A percentile compares a stretch with the other conserved stretches of the same genome.
These are phyloP conservation scores for Ganoderma lingzhi DNA, from an alignment of 1,284 basidiomycete genomes.

Conservation along the genomic window DNA sequence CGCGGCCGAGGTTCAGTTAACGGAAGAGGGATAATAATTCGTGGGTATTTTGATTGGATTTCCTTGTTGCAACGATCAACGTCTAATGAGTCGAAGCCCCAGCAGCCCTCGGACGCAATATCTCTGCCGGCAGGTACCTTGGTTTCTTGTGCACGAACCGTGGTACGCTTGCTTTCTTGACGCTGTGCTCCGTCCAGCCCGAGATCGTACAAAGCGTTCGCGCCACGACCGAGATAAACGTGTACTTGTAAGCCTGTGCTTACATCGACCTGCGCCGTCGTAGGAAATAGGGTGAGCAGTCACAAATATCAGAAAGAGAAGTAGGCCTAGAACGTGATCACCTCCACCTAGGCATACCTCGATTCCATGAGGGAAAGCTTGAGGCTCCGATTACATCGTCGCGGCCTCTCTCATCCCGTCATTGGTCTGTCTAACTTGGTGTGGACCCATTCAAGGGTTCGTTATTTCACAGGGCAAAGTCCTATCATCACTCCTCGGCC, in stretches of 20 bases:
- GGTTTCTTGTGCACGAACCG: background rate
- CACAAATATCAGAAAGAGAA: background rate
- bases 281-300: background rate
- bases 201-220: background rate
- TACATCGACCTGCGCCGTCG: background rate
- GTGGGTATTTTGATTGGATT: background rate
- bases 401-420: background rate
- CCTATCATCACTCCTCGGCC: background rate
- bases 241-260: background rate
- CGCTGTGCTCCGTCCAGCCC: background rate
- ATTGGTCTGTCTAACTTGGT: background rate
- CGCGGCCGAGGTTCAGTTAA: background rate
- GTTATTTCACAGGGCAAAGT: background rate
- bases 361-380: background rate
- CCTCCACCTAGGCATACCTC: background rate
- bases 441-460: background rate
- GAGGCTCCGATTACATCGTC: background rate
- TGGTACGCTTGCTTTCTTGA: too few relatives aligned
- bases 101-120: background rate
- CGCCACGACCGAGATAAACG: background rate
- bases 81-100: background rate
- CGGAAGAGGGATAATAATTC: background rate
- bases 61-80: background rate
- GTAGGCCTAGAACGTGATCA: background rate
- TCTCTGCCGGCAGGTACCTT: background rate